Percentiles rank a stretch among this genome's conserved stretches.
phyloP scores from a whole-genome alignment of 768 basidiomycete species.

The Lactarius quietus region DNA sequence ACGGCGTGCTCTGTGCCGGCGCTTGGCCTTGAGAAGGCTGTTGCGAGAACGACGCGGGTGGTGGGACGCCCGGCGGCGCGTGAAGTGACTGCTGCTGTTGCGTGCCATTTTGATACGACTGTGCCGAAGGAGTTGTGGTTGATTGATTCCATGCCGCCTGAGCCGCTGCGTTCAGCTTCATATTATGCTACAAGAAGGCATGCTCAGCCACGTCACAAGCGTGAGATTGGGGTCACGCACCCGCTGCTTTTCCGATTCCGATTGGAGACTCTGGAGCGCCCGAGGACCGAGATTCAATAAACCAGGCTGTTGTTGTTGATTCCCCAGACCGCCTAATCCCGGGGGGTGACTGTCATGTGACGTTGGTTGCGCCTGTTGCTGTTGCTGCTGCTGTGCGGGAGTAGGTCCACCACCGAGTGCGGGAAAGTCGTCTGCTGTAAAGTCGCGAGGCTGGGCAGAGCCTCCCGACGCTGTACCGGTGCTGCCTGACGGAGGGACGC shows the following conservation, averaged over 20 bases:
- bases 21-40: constrained; percentile 31
- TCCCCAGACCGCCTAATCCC: constrained; percentile 64
- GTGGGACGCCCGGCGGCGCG: constrained; percentile 49
- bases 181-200: constrained; percentile 32
- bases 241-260: constrained; percentile 66
- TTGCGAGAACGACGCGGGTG: constrained; percentile 39
- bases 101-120: constrained; percentile 44
- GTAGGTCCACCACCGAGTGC: constrained; percentile 69
- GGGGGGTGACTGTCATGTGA: constrained; percentile 53
- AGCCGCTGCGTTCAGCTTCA: constrained; percentile 61
- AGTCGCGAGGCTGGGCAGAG: constrained; percentile 52
- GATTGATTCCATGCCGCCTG: constrained; percentile 66
- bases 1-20: constrained; percentile 16
- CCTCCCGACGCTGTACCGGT: constrained; percentile 33
- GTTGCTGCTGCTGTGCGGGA: constrained; percentile 40
- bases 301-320: constrained; percentile 57
- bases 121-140: constrained; percentile 41
- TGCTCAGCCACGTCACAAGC: constrained; percentile 18
- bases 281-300: constrained; percentile 55
- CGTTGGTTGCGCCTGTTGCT: constrained; percentile 35
- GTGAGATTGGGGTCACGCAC: constrained; percentile 42
- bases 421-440: constrained; percentile 88
- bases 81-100: constrained; percentile 49
- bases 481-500: constrained; percentile 45
- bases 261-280: constrained; percentile 42